Percentiles rank a stretch among this genome's conserved stretches.
These are phyloP conservation scores for Elongisporangium prolatum DNA, from an alignment of 352 stramenopile species.

Conservation along the genomic window DNA sequence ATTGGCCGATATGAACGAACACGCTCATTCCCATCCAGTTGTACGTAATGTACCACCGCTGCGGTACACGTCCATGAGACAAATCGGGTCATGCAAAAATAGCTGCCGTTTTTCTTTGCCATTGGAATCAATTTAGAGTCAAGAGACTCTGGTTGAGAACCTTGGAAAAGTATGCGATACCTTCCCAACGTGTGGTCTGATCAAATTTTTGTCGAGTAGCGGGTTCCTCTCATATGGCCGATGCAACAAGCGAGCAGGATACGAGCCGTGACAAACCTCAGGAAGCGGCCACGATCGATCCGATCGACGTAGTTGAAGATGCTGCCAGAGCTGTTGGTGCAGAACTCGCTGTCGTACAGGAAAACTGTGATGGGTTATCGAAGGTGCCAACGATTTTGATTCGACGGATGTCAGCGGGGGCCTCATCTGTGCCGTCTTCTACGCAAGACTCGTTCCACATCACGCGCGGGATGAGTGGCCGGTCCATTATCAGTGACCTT, in stretches of 20 bases:
- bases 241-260: neutral
- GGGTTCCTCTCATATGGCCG: neutral
- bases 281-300: neutral
- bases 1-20: conserved; percentile 68
- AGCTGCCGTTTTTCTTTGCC: neutral
- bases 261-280: neutral
- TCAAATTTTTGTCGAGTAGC: neutral
- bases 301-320: neutral
- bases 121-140: neutral
- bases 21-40: conserved; percentile 36
- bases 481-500: neutral
- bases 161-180: neutral
- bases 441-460: neutral
- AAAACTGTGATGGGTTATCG: neutral
- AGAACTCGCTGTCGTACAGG: neutral
- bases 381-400: neutral
- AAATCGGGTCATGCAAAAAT: neutral
- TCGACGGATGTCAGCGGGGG: neutral
- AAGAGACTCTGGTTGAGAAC: neutral
- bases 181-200: neutral
- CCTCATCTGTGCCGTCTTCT: neutral
- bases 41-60: neutral
- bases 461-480: neutral
- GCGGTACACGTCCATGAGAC: neutral
- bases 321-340: neutral